These are phyloP conservation scores for Ascochyta rabiei DNA, from an alignment of 2,329 filamentous ascomycete species.

Conservation along the genomic window DNA sequence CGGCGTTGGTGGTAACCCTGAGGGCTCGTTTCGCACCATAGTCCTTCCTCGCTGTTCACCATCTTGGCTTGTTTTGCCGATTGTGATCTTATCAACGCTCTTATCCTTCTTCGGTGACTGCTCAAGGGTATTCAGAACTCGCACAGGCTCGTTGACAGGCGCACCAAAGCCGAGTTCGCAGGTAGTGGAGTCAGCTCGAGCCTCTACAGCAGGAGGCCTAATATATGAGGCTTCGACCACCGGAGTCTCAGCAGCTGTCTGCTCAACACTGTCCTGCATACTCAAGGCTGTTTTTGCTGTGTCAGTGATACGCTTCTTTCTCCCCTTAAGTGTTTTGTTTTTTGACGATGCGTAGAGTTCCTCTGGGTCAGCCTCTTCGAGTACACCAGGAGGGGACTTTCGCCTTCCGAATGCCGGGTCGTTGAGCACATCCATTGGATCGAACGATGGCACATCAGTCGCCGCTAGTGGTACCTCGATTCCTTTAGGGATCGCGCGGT, in stretches of 20 bases:
- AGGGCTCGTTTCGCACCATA: neutral
- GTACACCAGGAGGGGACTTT: slow-evolving; percentile 39
- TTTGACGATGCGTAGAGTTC: slow-evolving; percentile 48
- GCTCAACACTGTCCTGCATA: slow-evolving; percentile 39
- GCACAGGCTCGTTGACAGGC: neutral
- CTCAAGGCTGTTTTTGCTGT: neutral
- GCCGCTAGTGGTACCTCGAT: slow-evolving; percentile 44
- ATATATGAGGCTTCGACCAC: slow-evolving; percentile 39
- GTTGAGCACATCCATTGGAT: slow-evolving; percentile 46
- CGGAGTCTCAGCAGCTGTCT: slow-evolving; percentile 37
- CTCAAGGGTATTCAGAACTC: neutral
- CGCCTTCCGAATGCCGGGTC: slow-evolving; percentile 45
- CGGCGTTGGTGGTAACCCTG: neutral
- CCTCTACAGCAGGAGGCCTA: slow-evolving; percentile 44
- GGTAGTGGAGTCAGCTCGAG: slow-evolving; percentile 30
- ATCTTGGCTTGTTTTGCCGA: neutral
- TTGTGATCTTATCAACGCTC: neutral
- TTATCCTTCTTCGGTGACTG: slow-evolving; percentile 8
- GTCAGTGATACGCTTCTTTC: slow-evolving; percentile 44
- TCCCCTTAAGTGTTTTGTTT: slow-evolving; percentile 54
- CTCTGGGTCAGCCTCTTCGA: slow-evolving; percentile 46
- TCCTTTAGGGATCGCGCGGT: slow-evolving; percentile 35
- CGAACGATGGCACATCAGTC: slow-evolving; percentile 43
- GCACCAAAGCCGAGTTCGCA: slow-evolving; percentile 19
- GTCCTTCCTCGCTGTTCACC: slow-evolving; percentile 7